These are phyloP conservation scores for Trichoderma sp. DNA, from an alignment of 2,329 filamentous ascomycete genomes.

Conservation along the genomic window DNA sequence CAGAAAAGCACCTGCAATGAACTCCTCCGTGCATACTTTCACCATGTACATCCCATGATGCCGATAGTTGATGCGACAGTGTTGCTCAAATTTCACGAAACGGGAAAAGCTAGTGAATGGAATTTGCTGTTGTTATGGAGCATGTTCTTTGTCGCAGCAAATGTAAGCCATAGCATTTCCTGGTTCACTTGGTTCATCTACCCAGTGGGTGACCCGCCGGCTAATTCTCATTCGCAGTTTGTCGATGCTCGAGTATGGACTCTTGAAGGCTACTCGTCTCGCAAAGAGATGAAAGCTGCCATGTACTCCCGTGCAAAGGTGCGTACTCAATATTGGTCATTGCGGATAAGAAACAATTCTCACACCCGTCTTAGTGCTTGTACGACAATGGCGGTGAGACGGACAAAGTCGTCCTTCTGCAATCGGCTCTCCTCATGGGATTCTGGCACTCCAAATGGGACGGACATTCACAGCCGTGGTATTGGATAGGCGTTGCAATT, in stretches of 20 bases:
- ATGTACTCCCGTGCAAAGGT: slow-evolving; percentile 15
- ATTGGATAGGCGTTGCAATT: slow-evolving; percentile 15
- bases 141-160: slow-evolving; percentile 12
- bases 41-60: slow-evolving; percentile 10
- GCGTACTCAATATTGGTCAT: background rate
- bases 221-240: background rate
- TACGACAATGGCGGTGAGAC: slow-evolving; percentile 7
- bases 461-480: slow-evolving; percentile 1
- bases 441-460: slow-evolving; percentile 6
- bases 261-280: background rate
- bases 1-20: background rate
- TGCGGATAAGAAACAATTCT: background rate
- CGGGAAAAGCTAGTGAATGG: background rate
- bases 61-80: slow-evolving; percentile 8
- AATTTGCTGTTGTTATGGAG: slow-evolving; percentile 7
- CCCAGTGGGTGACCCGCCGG: background rate
- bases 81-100: background rate
- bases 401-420: background rate
- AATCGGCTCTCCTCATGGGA: slow-evolving; percentile 9
- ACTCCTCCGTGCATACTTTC: slow-evolving; percentile 3
- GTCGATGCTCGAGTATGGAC: background rate
- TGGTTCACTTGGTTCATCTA: background rate
- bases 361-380: background rate
- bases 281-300: slow-evolving; percentile 9
- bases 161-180: background rate